These are phyloP conservation scores for Podospora conica DNA, from an alignment of 495 filamentous ascomycete genomes.

Conservation along the genomic window DNA sequence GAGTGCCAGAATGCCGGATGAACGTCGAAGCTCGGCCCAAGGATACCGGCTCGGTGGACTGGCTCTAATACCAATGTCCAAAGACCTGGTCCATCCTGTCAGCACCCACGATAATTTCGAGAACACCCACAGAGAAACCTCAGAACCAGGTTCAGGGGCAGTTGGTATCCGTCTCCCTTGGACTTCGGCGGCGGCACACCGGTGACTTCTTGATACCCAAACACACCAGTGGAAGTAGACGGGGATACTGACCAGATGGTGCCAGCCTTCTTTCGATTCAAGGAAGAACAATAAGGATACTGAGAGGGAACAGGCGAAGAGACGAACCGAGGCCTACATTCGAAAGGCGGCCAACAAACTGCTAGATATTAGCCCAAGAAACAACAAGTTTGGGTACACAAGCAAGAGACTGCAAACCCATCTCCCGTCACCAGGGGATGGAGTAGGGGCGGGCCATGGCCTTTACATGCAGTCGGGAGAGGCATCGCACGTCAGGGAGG, in stretches of 20 bases:
- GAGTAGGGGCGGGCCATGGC: neutral
- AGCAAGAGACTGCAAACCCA: conserved; percentile 1
- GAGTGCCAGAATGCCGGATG: neutral
- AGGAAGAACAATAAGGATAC: conserved; percentile 4
- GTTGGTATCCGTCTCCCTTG: neutral
- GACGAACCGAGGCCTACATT: neutral
- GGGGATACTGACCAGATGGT: neutral
- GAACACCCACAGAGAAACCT: neutral
- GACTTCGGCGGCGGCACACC: neutral
- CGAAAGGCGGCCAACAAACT: neutral
- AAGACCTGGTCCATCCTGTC: neutral
- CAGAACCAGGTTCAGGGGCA: neutral
- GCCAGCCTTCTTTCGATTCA: neutral
- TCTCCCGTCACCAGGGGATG: neutral
- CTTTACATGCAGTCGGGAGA: neutral
- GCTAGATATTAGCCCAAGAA: neutral
- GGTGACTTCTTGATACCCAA: neutral
- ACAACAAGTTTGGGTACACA: neutral
- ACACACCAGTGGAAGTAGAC: neutral
- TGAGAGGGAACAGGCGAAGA: conserved; percentile 1
- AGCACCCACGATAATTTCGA: neutral
- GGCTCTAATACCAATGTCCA: neutral
- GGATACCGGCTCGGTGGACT: neutral
- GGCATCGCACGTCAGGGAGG: neutral
- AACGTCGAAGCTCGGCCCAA: neutral